These are phyloP conservation scores for Rhynchosporium secalis DNA, from an alignment of 2,329 filamentous ascomycete species.

Conservation along the genomic window DNA sequence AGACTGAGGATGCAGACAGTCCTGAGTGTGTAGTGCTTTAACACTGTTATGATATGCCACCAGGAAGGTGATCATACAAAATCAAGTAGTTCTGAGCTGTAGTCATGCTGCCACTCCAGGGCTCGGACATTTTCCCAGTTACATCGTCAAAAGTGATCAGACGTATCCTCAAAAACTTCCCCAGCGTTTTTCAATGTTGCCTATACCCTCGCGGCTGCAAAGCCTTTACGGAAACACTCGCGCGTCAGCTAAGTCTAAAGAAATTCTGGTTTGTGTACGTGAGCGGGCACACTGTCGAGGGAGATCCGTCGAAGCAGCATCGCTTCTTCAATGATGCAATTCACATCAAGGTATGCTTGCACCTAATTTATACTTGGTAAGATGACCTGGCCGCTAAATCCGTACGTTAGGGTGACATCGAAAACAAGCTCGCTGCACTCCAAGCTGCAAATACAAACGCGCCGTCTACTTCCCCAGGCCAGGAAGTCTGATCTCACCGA, in stretches of 20 bases:
- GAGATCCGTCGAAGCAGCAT: conserved; percentile 41
- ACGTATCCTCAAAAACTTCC: conserved; percentile 6
- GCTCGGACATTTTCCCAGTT: too few relatives aligned
- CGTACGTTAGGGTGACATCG: conserved; percentile 8
- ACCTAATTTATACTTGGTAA: not conserved
- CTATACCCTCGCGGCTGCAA: conserved; percentile 14
- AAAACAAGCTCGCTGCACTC: conserved; percentile 11
- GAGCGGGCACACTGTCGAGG: conserved; percentile 42
- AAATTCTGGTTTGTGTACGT: conserved; percentile 47
- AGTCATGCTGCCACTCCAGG: too few relatives aligned
- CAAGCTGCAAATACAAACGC: conserved; percentile 5
- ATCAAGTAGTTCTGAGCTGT: too few relatives aligned
- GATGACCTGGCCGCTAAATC: not conserved
- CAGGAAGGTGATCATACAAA: too few relatives aligned
- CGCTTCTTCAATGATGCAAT: conserved; percentile 42
- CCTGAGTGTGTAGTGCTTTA: too few relatives aligned
- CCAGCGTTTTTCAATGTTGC: conserved; percentile 8
- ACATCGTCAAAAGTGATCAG: not conserved
- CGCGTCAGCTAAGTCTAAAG: conserved; percentile 13
- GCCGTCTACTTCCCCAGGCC: conserved; percentile 7
- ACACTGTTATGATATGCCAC: too few relatives aligned
- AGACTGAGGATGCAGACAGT: too few relatives aligned
- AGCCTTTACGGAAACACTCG: conserved; percentile 13
- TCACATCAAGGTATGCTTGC: conserved; percentile 32
- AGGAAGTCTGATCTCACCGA: conserved; percentile 13